These are phyloP conservation scores for Aureobasidium sp. DNA, from an alignment of 2,329 filamentous ascomycete genomes.

Conservation along the genomic window DNA sequence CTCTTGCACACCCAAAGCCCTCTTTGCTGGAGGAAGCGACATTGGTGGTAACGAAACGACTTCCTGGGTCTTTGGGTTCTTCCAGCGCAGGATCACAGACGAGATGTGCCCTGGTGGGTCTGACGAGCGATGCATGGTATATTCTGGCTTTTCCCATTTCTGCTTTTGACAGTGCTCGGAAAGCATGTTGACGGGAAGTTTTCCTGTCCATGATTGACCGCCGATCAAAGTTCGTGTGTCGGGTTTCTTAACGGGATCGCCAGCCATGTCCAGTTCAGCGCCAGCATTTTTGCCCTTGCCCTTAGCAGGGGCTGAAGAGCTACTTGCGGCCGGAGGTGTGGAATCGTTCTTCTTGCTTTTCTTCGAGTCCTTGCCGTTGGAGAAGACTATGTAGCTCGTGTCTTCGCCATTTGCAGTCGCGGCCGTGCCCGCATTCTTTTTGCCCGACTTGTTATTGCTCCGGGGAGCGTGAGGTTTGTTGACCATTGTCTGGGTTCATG, in stretches of 20 bases:
- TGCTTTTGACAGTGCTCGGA: constrained; percentile 94
- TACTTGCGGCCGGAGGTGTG: constrained; percentile 13
- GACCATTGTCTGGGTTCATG: constrained; percentile 31
- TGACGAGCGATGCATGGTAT: constrained; percentile 53
- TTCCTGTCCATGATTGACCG: constrained; percentile 94
- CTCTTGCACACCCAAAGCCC: constrained; percentile 61
- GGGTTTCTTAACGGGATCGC: constrained; percentile 49
- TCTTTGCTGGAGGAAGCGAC: constrained; percentile 66
- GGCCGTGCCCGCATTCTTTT: constrained; percentile 26
- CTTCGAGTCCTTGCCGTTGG: constrained; percentile 39
- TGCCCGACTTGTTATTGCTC: constrained; percentile 29
- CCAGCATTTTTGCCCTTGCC: constrained; percentile 24
- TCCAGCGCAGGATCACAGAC: constrained; percentile 66
- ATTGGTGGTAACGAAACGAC: constrained; percentile 69
- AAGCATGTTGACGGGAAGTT: constrained; percentile 86
- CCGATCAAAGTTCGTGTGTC: constrained; percentile 73
- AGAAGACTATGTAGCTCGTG: constrained; percentile 44
- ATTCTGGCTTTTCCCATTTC: constrained; percentile 91
- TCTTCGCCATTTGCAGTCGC: constrained; percentile 38
- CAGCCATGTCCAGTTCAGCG: constrained; percentile 18
- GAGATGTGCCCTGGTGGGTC: constrained; percentile 46
- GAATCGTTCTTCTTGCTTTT: constrained; percentile 33
- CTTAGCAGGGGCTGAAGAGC: constrained; percentile 21
- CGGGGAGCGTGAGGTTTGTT: constrained; percentile 45
- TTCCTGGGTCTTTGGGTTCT: constrained; percentile 77